Evolutionary conservation across 2,329 filamentous ascomycete genomes (phyloP), one percentile per base, ranked within the genome.

Genomic region (Colletotrichum endophyticum): DNA sequence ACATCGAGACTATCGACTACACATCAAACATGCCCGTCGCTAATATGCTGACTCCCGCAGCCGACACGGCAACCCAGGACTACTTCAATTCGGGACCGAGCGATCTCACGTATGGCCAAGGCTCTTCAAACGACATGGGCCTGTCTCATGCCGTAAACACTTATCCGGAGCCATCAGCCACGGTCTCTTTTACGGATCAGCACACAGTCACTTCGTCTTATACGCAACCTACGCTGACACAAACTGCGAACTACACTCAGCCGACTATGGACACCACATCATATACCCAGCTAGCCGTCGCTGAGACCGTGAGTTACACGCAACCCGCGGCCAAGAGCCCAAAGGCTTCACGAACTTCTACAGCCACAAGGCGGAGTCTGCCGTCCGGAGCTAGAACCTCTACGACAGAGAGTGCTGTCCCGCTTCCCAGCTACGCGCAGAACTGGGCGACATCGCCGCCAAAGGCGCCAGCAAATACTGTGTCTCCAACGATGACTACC

Each of bases 61-160:
- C 77, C 5, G 79, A 81, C 28, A 59, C 79, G 15, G n/a, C 70
- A 19, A 80, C 78, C 19, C 78, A 81, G 36, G 77, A 81, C 28
- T 82, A 84, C 73, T 84, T 83, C 36, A 81, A 81, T 44, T 76
- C 81, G n/a, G 72, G 78, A 12, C 79, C 83, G 11, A 70, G 61
- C 22, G 80, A 77, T 22, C 64, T 83, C 19, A 69, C 77, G 15
- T 77, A 83, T 22, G 77, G 82, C 11, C 81, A 82, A n/a, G 59
- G 34, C 16, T 22, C 57, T n/a, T 70, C 68, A 44, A 64, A 66
- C 13, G 68, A 53, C 15, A 49, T 69, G 13, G 22, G 11, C 39
- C 73, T 69, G n/a, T 61, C 68, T 16, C 72, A 75, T 19, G 67
- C 28, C 25, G 57, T 63, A 11, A 28, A 57, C 22, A 36, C 67